phyloP scores from a whole-genome alignment of 306 rosid species.

The Fragaria iinumae region DNA sequence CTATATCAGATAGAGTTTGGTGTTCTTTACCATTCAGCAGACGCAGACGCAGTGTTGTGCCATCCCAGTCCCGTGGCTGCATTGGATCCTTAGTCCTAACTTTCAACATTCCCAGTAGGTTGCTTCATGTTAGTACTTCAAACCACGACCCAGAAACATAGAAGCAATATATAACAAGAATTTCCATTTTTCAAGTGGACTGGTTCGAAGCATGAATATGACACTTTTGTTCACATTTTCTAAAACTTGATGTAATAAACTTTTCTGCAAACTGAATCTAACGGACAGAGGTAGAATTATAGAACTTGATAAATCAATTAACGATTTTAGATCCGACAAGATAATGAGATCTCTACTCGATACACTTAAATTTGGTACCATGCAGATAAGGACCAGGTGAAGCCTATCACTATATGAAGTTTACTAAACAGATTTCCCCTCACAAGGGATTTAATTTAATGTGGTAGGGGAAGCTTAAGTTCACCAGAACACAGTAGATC shows the following conservation, averaged over 20 bases:
- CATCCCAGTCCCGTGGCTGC: background rate
- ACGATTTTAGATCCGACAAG: background rate
- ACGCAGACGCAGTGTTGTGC: background rate
- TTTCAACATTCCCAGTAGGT: background rate
- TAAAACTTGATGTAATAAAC: background rate
- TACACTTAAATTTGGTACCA: background rate
- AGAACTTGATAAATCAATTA: background rate
- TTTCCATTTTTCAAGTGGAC: background rate
- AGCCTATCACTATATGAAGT: background rate
- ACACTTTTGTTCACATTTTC: background rate
- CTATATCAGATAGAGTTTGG: background rate
- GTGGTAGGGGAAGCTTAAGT: slow-evolving; percentile 29
- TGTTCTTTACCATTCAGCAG: background rate
- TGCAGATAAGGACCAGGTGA: background rate
- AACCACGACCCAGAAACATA: background rate
- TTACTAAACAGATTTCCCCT: slow-evolving; percentile 28
- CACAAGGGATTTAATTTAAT: slow-evolving; percentile 32
- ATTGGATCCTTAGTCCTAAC: background rate
- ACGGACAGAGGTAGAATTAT: background rate
- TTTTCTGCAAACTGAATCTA: background rate
- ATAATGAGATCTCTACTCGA: background rate
- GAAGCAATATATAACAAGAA: too few relatives aligned
- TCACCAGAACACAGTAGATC: slow-evolving; percentile 34
- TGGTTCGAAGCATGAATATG: background rate
- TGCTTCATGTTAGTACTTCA: background rate